Evolutionary conservation across 495 filamentous ascomycete species (phyloP).

Genomic region (Hypoxylon subgilvum): DNA sequence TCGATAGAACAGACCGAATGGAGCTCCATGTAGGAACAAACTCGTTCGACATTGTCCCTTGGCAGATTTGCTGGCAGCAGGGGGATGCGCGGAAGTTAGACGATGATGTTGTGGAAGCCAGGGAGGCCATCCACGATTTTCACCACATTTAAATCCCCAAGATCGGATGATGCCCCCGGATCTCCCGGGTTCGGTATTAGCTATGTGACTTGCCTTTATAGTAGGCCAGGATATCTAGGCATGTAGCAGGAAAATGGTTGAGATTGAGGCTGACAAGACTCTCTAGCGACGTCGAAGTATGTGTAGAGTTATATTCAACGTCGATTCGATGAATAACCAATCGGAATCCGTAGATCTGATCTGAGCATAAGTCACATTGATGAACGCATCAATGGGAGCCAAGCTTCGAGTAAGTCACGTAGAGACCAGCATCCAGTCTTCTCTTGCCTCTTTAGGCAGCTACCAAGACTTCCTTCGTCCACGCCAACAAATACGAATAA

Average conservation of each 20-base stretch:
- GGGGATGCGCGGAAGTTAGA: constrained; percentile 1
- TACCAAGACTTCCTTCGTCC: constrained; percentile 18
- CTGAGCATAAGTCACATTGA: constrained; percentile 20
- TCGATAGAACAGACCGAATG: constrained; percentile 1
- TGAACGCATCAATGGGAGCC: constrained; percentile 33
- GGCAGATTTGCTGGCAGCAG: constrained; percentile 8
- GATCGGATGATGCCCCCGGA: constrained; percentile 17
- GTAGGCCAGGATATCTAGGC: no score
- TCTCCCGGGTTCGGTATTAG: constrained; percentile 15
- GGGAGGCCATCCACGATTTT: constrained; percentile 3
- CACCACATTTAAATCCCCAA: constrained; percentile 10
- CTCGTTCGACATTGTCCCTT: constrained; percentile 13
- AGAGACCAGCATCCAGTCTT: constrained; percentile 4
- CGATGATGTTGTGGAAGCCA: not conserved
- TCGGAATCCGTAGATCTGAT: constrained; percentile 22
- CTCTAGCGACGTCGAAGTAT: constrained; percentile 27
- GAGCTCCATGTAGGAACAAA: not conserved
- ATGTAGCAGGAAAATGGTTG: constrained; percentile 16
- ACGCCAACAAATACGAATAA: constrained; percentile 30
- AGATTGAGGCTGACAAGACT: constrained; percentile 33
- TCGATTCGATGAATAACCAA: constrained; percentile 13
- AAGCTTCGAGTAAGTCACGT: constrained; percentile 19
- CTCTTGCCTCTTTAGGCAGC: constrained; percentile 38
- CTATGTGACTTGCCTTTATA: constrained; percentile 25
- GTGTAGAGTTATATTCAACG: constrained; percentile 19